phyloP scores from a whole-genome alignment of 2,329 filamentous ascomycete species.

The Elsinoe arachidis region DNA sequence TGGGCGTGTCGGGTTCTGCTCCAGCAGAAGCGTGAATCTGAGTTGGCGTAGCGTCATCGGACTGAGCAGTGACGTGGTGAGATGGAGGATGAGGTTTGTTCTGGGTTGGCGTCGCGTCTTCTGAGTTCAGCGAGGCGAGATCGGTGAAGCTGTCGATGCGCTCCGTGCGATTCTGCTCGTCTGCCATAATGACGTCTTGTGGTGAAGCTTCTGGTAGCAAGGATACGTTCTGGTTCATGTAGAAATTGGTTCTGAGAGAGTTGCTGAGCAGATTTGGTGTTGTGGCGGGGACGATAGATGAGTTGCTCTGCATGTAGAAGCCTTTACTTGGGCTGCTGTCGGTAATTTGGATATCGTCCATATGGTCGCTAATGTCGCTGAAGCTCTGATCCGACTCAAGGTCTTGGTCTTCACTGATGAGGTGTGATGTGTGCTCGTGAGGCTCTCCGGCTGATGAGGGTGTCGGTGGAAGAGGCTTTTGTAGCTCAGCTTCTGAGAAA shows the following conservation, averaged over 20 bases:
- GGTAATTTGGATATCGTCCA: constrained; percentile 4
- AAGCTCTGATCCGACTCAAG: constrained; percentile 3
- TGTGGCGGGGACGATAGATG: neutral
- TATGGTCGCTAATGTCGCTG: neutral
- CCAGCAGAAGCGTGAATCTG: neutral
- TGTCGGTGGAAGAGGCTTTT: neutral
- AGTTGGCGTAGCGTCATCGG: constrained; percentile 3
- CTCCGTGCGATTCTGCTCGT: neutral
- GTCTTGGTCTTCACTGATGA: neutral
- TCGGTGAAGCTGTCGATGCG: constrained; percentile 10
- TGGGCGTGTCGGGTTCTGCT: neutral
- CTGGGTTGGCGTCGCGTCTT: constrained; percentile 10
- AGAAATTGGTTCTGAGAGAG: constrained; percentile 10
- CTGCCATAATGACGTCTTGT: neutral
- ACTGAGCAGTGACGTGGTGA: neutral
- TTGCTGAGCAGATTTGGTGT: neutral
- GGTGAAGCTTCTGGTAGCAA: neutral
- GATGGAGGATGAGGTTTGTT: neutral
- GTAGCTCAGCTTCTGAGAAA: neutral
- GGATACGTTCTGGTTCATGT: neutral
- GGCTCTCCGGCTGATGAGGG: neutral
- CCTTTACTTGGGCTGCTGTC: constrained; percentile 14
- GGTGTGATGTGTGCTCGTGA: neutral
- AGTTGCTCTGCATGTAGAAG: neutral
- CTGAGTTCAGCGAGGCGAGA: constrained; percentile 6